These are phyloP conservation scores for Fraxinus anomala DNA, from an alignment of 257 asterid species.

Conservation along the genomic window DNA sequence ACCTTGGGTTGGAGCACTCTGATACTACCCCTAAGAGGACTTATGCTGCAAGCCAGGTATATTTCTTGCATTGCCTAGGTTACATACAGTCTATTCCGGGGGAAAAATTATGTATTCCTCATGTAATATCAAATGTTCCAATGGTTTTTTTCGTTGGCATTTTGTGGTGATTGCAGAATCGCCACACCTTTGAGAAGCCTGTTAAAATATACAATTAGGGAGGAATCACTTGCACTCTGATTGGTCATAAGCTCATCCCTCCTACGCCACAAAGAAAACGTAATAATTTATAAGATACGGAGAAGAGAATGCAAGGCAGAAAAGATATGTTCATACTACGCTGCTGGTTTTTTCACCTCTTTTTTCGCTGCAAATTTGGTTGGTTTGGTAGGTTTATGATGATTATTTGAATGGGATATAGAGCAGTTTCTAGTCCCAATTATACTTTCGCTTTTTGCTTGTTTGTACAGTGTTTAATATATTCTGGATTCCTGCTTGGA, in stretches of 20 bases:
- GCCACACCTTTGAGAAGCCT: slow-evolving; percentile 71
- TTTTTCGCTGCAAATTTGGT: slow-evolving; percentile 18
- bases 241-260: slow-evolving; percentile 2
- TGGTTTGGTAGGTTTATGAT: slow-evolving; percentile 20
- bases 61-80: background rate
- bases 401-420: slow-evolving; percentile 25
- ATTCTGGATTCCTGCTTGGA: slow-evolving; percentile 32
- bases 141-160: background rate
- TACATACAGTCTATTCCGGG: too few species aligned
- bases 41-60: slow-evolving; percentile 61
- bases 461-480: slow-evolving; percentile 20
- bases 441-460: slow-evolving; percentile 25
- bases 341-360: slow-evolving; percentile 4
- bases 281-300: slow-evolving; percentile 12
- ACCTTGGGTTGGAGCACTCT: slow-evolving; percentile 79
- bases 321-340: background rate
- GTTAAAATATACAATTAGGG: slow-evolving; percentile 67
- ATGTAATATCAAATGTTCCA: background rate
- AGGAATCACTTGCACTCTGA: background rate
- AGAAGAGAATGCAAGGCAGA: slow-evolving; percentile 5
- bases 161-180: slow-evolving; percentile 50
- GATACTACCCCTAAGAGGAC: slow-evolving; percentile 75
- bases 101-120: background rate
- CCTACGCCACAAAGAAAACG: slow-evolving; percentile 8
- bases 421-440: slow-evolving; percentile 23